Evolutionary conservation across 192 early-diverging fungal species (phyloP).

Genomic region (Podila verticillata): DNA sequence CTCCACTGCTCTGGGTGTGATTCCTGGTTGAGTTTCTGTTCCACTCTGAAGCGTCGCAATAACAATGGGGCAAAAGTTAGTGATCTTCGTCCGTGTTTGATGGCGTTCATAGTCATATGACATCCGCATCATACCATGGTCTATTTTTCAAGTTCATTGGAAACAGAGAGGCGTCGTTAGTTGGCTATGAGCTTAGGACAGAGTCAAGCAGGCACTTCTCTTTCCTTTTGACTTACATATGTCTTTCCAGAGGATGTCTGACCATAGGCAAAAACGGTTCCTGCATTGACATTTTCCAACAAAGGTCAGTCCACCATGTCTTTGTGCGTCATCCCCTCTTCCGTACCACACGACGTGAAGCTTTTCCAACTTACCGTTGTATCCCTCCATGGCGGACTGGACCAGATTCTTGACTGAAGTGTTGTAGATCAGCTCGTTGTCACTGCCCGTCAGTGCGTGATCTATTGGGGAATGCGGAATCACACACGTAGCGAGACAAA

Average conservation of each 20-base stretch:
- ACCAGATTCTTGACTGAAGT: conserved; percentile 53
- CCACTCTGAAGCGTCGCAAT: conserved; percentile 61
- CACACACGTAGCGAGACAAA: neutral
- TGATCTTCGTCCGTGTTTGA: no score
- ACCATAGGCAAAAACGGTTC: conserved; percentile 98
- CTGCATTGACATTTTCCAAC: conserved; percentile 48
- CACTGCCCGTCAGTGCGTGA: conserved; percentile 43
- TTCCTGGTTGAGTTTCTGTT: conserved; percentile 73
- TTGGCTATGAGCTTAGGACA: neutral
- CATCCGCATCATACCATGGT: neutral
- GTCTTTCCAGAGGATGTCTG: conserved; percentile 98
- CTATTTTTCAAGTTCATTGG: neutral
- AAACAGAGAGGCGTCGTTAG: neutral
- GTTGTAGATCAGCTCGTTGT: conserved; percentile 53
- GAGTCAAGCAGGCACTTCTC: no score
- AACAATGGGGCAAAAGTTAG: neutral
- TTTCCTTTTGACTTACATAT: conserved; percentile 54
- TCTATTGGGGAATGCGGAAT: conserved; percentile 20
- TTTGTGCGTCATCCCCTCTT: neutral
- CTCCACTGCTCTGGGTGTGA: conserved; percentile 80
- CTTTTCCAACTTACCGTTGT: conserved; percentile 78
- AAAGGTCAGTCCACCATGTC: neutral
- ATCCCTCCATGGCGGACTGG: conserved; percentile 86
- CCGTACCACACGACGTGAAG: neutral
- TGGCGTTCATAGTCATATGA: no score